A percentile compares a stretch with the other conserved stretches of the same genome.
These are phyloP conservation scores for Didymella glomerata DNA, from an alignment of 2,329 filamentous ascomycete genomes.

Conservation along the genomic window DNA sequence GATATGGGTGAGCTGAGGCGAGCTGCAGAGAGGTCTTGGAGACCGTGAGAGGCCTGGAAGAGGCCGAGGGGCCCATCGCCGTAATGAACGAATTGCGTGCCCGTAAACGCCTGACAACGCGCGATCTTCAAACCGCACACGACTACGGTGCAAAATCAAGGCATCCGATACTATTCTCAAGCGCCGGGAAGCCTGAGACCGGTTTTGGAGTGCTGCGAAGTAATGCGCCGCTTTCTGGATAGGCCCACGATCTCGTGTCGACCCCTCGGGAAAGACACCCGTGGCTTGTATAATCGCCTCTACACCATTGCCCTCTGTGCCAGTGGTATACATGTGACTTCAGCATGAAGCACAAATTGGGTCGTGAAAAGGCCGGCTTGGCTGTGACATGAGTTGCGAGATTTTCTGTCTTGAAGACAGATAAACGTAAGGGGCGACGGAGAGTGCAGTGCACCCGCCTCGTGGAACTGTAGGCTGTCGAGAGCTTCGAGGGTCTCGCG, in stretches of 20 bases:
- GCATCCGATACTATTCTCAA: neutral
- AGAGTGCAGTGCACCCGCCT: neutral
- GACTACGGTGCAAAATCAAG: neutral
- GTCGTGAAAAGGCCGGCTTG: neutral
- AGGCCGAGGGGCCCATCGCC: neutral
- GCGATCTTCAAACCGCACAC: neutral
- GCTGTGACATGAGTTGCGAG: neutral
- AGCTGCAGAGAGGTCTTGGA: neutral
- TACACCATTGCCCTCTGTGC: neutral
- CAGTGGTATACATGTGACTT: neutral
- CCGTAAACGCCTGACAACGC: neutral
- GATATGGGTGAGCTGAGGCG: neutral
- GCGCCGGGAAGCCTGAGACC: neutral
- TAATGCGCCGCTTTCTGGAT: neutral
- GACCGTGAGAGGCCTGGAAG: neutral
- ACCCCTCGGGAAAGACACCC: neutral
- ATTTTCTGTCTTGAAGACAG: neutral
- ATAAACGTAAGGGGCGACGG: neutral
- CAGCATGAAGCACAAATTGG: neutral
- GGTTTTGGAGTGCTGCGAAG: neutral
- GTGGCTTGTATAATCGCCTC: neutral
- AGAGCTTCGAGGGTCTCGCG: neutral
- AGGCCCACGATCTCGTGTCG: neutral
- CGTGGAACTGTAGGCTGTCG: neutral
- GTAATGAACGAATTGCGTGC: neutral